Base-by-base conservation (phyloP, 148 eudicot species). In the Drosera capensis region DNA sequence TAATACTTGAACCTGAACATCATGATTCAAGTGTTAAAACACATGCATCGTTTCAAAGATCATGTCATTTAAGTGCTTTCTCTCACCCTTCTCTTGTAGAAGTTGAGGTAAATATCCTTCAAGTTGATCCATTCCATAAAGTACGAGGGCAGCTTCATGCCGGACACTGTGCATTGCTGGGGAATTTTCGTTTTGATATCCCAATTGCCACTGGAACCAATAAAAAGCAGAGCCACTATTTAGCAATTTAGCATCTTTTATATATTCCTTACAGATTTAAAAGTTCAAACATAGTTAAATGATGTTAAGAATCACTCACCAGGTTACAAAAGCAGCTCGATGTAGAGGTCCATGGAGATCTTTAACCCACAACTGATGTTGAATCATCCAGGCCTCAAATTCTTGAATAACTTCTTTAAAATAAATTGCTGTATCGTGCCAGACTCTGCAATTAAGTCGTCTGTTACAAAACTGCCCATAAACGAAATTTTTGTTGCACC, bases 101-200 rank as follows among this genome's bases (percentile, higher is more conserved):
- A 85, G 69, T 90, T 90, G 24, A 90, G 67, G 57, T 69, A 84
- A 31, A 80, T 46, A 46, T 85, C 99, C 66, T 90, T 90, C 69
- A 90, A 50, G 60, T 90, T 90, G 48, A 90, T 85, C 99, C 99
- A 90, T 62, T 90, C 95, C 82, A 71, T 69, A 47, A 90, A 85
- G 62, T 90, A 90, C 17, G 78, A 60, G 37, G 99, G 99, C 18
- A 78, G 71, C 55, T 59, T 52, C 88, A 90, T 73, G 67, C 65
- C 39, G 46, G 87, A 53, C 49, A 90, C 88, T 63, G 55, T 51
- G 66, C 99, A 90, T 54, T 90, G 99, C 73, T 84, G 72, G 43
- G 99, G 95, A 20, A 90, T 59, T 70, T 90, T 84, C 1, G 99
- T 90, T 66, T 90, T 90, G 70, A 90, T 60, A 70, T 90, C 99